Evolutionary conservation across 148 eudicot genomes (phyloP).

Genomic region (Diospyros kaki): DNA sequence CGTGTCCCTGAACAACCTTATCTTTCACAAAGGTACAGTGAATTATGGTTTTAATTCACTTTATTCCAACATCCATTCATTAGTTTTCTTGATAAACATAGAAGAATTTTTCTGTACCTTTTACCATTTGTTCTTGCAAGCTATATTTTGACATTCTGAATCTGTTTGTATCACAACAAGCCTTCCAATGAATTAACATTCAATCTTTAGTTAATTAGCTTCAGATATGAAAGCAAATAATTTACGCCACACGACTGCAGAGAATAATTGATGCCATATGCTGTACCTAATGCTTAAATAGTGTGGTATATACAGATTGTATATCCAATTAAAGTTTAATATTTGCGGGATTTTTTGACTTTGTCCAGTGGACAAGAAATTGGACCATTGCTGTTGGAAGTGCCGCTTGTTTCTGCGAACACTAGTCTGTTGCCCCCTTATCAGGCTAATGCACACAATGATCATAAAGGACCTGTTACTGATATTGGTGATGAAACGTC

Average conservation of each 20-base stretch:
- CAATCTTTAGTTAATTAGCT: too few species aligned
- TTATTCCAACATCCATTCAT: not conserved
- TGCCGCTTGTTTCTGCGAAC: slow-evolving; percentile 22
- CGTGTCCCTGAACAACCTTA: slow-evolving; percentile 63
- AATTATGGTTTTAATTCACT: not conserved
- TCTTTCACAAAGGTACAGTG: slow-evolving; percentile 47
- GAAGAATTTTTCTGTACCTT: not conserved
- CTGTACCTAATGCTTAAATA: not conserved
- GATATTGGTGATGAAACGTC: slow-evolving; percentile 44
- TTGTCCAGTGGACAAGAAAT: slow-evolving; percentile 65
- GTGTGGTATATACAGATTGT: not conserved
- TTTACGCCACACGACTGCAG: not conserved
- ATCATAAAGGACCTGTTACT: slow-evolving; percentile 27
- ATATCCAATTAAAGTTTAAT: not conserved
- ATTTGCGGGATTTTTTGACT: not conserved
- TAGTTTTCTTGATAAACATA: not conserved
- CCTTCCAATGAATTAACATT: not conserved
- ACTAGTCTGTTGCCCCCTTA: slow-evolving; percentile 16
- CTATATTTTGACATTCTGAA: not conserved
- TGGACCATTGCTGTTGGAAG: slow-evolving; percentile 39
- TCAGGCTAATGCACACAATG: slow-evolving; percentile 25
- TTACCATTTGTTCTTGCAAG: not conserved
- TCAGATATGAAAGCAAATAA: not conserved
- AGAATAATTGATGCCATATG: not conserved
- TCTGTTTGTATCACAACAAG: not conserved